phyloP scores from a whole-genome alignment of 176 grass and related monocot species.

The Raddia guianensis region DNA sequence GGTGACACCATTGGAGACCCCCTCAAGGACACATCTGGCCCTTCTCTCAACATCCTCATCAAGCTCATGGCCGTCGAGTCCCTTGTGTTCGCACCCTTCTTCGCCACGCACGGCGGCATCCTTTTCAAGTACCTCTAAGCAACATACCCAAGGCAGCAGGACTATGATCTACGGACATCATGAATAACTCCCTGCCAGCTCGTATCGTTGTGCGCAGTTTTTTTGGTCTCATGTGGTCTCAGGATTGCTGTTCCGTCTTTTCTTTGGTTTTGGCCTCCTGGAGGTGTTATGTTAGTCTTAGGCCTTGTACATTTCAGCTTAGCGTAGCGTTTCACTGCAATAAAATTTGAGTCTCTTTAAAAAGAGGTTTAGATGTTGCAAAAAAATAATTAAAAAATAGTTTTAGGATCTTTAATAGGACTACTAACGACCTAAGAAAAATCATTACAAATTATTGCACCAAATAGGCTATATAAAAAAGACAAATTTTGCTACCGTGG shows the following conservation, averaged over 20 bases:
- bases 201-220: slow-evolving; percentile 30
- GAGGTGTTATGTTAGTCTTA: slow-evolving; percentile 47
- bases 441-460: too few relatives aligned
- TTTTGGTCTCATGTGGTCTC: slow-evolving; percentile 52
- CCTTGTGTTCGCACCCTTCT: slow-evolving; percentile 85
- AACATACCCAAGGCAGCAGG: background rate
- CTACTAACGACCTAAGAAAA: too few relatives aligned
- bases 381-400: too few relatives aligned
- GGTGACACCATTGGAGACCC: slow-evolving; percentile 93
- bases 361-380: too few relatives aligned
- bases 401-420: too few relatives aligned
- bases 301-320: too few relatives aligned
- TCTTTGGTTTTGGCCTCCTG: slow-evolving; percentile 40
- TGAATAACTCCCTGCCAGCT: slow-evolving; percentile 49
- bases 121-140: slow-evolving; percentile 73
- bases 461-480: too few relatives aligned
- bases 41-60: slow-evolving; percentile 94
- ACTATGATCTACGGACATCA: slow-evolving; percentile 35
- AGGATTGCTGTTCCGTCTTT: slow-evolving; percentile 36
- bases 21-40: slow-evolving; percentile 89
- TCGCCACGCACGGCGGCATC: slow-evolving; percentile 74
- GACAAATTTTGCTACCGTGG: too few relatives aligned
- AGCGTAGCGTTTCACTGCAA: too few relatives aligned
- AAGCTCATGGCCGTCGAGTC: slow-evolving; percentile 90
- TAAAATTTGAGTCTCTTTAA: too few relatives aligned